Percentiles rank a stretch among this genome's conserved stretches.
Evolutionary conservation across 2,329 filamentous ascomycete species (phyloP).

Genomic region (Talaromyces verruculosus): DNA sequence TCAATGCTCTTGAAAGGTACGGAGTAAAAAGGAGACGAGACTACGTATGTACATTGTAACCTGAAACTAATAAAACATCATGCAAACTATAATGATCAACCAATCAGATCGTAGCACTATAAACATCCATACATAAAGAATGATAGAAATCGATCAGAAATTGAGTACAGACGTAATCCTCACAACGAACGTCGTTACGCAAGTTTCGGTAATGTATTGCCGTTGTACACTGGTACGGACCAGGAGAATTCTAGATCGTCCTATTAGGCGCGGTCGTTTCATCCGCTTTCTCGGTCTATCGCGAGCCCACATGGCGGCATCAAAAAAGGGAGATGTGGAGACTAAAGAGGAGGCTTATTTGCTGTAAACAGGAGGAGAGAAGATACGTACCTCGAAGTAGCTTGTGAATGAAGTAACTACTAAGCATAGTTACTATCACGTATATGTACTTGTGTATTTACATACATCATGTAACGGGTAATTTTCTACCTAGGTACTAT

Average conservation of each 20-base stretch:
- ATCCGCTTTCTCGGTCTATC: slow-evolving; percentile 10
- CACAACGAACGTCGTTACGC: neutral
- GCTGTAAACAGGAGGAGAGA: neutral
- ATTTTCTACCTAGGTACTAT: neutral
- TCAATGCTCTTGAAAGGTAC: slow-evolving; percentile 2
- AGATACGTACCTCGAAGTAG: neutral
- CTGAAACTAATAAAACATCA: neutral
- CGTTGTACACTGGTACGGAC: neutral
- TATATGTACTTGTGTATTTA: neutral
- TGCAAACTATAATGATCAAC: neutral
- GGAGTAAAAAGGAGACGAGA: neutral
- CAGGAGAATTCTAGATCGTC: slow-evolving; percentile 13
- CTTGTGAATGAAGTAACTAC: neutral
- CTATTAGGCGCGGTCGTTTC: slow-evolving; percentile 14
- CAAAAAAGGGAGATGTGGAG: slow-evolving; percentile 13
- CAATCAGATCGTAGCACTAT: neutral
- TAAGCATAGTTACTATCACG: neutral
- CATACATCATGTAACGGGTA: neutral
- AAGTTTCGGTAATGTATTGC: neutral
- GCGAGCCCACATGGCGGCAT: slow-evolving; percentile 20
- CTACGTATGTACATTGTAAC: neutral
- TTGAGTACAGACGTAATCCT: neutral
- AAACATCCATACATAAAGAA: neutral
- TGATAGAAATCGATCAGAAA: neutral
- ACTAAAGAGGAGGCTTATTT: slow-evolving; percentile 2